Conservation (phyloP, 257 asterid species). For the Lycium ferocissimum region DNA sequence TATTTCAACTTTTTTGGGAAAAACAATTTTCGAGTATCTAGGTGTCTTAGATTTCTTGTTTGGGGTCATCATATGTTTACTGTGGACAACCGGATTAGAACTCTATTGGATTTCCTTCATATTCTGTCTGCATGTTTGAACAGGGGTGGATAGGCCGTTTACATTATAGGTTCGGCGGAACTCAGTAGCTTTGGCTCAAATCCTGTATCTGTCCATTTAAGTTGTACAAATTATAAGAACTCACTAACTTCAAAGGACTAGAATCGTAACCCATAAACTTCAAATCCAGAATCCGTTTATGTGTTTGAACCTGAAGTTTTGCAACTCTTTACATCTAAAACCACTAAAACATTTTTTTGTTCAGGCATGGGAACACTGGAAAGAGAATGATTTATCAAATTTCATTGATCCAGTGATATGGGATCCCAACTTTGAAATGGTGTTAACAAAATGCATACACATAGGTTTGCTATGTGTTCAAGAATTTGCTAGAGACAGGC, state of each 20-base stretch:
- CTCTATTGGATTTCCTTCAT: neutral
- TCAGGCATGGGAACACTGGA: conserved; percentile 73
- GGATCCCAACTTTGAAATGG: conserved; percentile 40
- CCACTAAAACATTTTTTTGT: neutral
- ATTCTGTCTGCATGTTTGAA: neutral
- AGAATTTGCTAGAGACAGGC: conserved; percentile 56
- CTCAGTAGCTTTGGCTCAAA: neutral
- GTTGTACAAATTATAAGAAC: too few species aligned
- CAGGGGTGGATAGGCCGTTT: neutral
- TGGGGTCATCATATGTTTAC: neutral
- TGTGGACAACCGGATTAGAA: neutral
- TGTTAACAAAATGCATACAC: conserved; percentile 52
- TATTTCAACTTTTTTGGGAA: too few species aligned
- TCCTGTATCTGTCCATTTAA: too few species aligned
- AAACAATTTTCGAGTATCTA: too few species aligned
- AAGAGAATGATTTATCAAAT: conserved; percentile 41
- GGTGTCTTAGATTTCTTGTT: neutral
- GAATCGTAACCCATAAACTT: neutral
- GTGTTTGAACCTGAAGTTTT: too few species aligned
- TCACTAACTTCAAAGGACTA: neutral
- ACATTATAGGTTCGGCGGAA: too few species aligned
- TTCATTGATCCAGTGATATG: conserved; percentile 55
- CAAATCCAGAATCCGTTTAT: neutral
- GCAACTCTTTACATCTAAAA: neutral
- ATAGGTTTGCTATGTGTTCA: conserved; percentile 65